Evolutionary conservation across 2,329 filamentous ascomycete genomes (phyloP), one percentile per base, ranked within the genome.

Genomic region (Xylaria digitata): DNA sequence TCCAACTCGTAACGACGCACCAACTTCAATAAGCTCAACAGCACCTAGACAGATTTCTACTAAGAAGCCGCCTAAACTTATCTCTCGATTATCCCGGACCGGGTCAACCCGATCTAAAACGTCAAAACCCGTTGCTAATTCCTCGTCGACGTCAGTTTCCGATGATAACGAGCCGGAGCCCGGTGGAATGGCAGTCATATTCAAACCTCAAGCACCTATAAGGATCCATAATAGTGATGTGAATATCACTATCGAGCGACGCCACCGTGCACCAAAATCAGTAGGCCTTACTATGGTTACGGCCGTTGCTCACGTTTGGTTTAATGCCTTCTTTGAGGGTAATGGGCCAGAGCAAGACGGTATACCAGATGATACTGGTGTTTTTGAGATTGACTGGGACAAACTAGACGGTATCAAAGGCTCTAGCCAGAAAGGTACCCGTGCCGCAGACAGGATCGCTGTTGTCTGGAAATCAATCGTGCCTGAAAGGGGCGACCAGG

Each of bases 401-500:
- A 83, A 84, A 61, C 92, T 99, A 88, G 96, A 99, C 73, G 96
- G 96, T 2, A 94, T 99, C 78, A 97, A 97, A 78, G 96, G 96
- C 0, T 94, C 91, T 4, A 89, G 85, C 23, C 86, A 90, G 37
- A 97, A 97, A 77, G 96, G 96, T 0, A 91, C 91, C 0, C 85
- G 90, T 49, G 93, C 92, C 0, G 88, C 97, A 8, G 95, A 99
- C 76, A 87, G 87, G 46, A 82, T 98, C 26, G 90, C 92, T 11
- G 92, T 98, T 0, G 90, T 97, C 0, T 99, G 96, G 96, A 88
- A 89, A 46, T 79, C 80, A 1, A 79, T 78, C 0, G 77, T 74
- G 3, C 72, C 76, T 0, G 75, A 73, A 0, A 71, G 67, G 0
- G 67, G 68, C 1, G 69, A 63, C 0, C 48, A 54, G 32, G 68